Conservation (phyloP, 1,139 yeast species). For the Pneumocystis wakefieldiae region DNA sequence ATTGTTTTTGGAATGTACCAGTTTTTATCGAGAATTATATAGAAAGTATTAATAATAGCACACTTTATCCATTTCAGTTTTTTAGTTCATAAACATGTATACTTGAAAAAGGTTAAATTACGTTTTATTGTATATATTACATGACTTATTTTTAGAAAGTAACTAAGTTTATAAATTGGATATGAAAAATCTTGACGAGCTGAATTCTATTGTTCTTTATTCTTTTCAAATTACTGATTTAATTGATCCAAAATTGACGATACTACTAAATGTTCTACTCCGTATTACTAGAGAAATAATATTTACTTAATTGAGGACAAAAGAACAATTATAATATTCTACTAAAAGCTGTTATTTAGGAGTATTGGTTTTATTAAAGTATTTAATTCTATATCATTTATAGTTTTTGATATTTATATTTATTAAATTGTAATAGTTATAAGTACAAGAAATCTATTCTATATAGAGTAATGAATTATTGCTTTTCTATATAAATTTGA, state of each 20-base stretch:
- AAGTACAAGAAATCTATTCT: conserved; percentile 63
- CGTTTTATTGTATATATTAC: conserved; percentile 24
- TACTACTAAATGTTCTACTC: conserved; percentile 49
- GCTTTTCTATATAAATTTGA: conserved; percentile 38
- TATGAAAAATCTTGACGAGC: conserved; percentile 52
- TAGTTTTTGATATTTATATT: conserved; percentile 20
- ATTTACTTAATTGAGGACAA: conserved; percentile 75
- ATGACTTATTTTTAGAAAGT: not conserved
- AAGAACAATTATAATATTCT: conserved; percentile 82
- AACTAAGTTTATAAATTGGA: conserved; percentile 30
- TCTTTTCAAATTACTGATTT: conserved; percentile 52
- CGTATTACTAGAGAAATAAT: conserved; percentile 58
- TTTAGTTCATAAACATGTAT: conserved; percentile 37
- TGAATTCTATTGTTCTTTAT: conserved; percentile 75
- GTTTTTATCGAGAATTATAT: not conserved
- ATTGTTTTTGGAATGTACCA: not conserved
- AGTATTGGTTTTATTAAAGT: no score
- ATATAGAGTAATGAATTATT: conserved; percentile 63
- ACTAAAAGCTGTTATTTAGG: no score
- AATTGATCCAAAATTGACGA: conserved; percentile 25
- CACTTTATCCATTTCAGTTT: conserved; percentile 23
- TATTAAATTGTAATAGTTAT: conserved; percentile 70
- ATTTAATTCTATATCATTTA: conserved; percentile 41
- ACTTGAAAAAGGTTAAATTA: conserved; percentile 28
- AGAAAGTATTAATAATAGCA: not conserved